Percentiles rank a stretch among this genome's conserved stretches.
Evolutionary conservation across 2,329 filamentous ascomycete species (phyloP).

Genomic region (Blastomyces silverae): DNA sequence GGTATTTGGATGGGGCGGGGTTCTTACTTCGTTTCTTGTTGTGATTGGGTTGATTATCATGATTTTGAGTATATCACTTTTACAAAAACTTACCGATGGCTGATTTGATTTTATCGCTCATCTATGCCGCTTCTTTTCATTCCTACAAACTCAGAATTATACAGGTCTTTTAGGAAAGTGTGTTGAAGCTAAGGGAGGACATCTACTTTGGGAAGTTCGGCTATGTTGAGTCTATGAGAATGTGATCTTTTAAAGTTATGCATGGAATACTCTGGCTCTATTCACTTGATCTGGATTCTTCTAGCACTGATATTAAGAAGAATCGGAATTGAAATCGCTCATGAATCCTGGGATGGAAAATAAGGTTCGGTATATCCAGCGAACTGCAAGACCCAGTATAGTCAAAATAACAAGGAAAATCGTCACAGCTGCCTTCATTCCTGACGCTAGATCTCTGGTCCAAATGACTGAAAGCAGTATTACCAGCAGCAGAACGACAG

Average conservation of each 20-base stretch:
- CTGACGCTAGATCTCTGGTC: conserved; percentile 12
- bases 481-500: neutral
- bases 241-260: neutral
- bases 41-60: conserved; percentile 91
- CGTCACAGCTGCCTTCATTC: conserved; percentile 19
- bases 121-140: neutral
- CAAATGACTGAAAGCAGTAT: conserved; percentile 15
- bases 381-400: neutral
- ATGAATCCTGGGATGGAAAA: neutral
- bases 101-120: neutral
- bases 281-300: too few species aligned
- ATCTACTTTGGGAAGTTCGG: neutral
- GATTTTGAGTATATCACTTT: conserved; percentile 83
- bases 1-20: conserved; percentile 96
- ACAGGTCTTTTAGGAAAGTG: neutral
- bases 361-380: neutral
- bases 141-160: neutral
- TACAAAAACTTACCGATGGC: conserved; percentile 54
- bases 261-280: neutral
- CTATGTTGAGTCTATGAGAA: neutral
- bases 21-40: conserved; percentile 84
- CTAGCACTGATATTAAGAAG: too few species aligned
- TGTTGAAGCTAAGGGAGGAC: neutral
- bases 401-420: conserved; percentile 11
- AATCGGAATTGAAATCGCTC: too few species aligned